These are phyloP conservation scores for Candida dajiaensis DNA, from an alignment of 805 yeast genomes.

Conservation along the genomic window DNA sequence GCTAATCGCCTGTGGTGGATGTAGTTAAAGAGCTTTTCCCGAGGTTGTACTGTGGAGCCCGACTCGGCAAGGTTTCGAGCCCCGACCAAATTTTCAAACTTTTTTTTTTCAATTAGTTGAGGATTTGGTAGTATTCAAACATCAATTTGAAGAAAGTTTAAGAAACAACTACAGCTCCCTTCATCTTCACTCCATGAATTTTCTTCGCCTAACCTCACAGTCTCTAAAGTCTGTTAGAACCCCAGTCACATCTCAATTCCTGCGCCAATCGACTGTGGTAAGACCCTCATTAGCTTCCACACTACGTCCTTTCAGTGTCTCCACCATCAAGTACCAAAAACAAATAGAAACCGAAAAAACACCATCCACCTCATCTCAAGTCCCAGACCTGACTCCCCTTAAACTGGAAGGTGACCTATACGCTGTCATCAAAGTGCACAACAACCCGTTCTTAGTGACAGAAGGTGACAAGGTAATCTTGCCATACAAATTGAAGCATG, in stretches of 20 bases:
- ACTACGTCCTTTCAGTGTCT: neutral
- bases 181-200: neutral
- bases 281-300: neutral
- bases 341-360: neutral
- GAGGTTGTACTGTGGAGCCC: neutral
- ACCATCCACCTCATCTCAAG: neutral
- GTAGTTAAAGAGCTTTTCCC: too few relatives aligned
- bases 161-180: neutral
- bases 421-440: slow-evolving; percentile 77
- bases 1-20: neutral
- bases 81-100: neutral
- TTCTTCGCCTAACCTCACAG: neutral
- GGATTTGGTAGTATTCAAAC: too few relatives aligned
- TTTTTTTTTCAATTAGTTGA: too few relatives aligned
- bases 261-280: neutral
- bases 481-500: slow-evolving; percentile 73
- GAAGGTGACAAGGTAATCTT: slow-evolving; percentile 80
- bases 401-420: slow-evolving; percentile 66
- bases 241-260: neutral
- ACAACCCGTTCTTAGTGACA: slow-evolving; percentile 83
- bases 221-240: neutral
- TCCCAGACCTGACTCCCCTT: slow-evolving; percentile 48
- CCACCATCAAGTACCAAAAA: neutral
- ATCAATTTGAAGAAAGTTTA: neutral
- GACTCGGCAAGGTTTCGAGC: neutral